Evolutionary conservation across 2,329 filamentous ascomycete species (phyloP).

Genomic region (Ascochyta pisi): DNA sequence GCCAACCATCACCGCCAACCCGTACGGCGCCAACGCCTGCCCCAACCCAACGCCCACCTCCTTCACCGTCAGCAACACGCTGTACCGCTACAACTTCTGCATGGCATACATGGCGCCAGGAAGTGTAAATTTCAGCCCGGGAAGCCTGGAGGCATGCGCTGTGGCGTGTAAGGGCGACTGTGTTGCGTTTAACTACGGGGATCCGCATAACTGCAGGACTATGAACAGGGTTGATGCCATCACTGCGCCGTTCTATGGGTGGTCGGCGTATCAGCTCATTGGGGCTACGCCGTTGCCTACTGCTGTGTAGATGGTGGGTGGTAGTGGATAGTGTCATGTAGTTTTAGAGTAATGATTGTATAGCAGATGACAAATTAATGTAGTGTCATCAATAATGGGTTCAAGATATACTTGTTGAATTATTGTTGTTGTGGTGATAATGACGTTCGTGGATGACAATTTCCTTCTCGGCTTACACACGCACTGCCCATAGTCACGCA

Average conservation of each 20-base stretch:
- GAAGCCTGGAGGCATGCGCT: background rate
- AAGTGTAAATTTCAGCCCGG: background rate
- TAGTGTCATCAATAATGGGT: background rate
- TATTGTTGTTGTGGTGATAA: too few relatives aligned
- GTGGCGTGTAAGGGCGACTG: background rate
- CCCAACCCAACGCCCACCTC: background rate
- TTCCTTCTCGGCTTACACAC: too few relatives aligned
- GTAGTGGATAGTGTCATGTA: too few relatives aligned
- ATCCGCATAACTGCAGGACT: conserved; percentile 3
- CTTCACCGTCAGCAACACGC: background rate
- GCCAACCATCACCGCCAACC: background rate
- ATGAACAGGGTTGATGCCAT: background rate
- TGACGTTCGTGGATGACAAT: too few relatives aligned
- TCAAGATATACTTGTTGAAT: too few relatives aligned
- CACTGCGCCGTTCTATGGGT: background rate
- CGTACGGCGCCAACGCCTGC: background rate
- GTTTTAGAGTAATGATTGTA: background rate
- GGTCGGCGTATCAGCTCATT: conserved; percentile 1
- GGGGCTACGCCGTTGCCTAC: background rate
- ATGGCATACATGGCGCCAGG: background rate
- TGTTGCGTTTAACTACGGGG: background rate
- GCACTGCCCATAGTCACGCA: too few relatives aligned
- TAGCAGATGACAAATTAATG: background rate
- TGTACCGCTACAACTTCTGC: background rate
- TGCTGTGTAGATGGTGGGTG: background rate